Base-by-base conservation (phyloP, 495 filamentous ascomycete species). In the Cladorrhinum samala region DNA sequence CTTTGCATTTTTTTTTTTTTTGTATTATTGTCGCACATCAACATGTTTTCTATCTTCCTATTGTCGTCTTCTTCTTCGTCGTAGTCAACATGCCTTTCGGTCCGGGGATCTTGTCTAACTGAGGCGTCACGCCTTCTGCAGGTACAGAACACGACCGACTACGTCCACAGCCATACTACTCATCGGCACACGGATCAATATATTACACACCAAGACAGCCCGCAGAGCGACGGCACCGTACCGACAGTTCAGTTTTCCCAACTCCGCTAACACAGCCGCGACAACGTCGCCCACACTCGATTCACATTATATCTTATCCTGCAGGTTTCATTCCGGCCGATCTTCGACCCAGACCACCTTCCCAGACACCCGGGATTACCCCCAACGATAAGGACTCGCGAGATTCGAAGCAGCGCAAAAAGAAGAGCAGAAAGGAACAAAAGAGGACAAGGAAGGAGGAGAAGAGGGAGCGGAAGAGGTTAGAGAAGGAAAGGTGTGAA, bases 261-360 rank as follows among this genome's bases (percentile, higher is more conserved):
- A 66, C 63, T 20, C 74, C 78, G 42, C 68, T 73, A 36, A 80
- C 76, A 50, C 69, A 70, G 55, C 72, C 78, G 42, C 74, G 77
- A 50, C 68, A 68, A 18, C 74, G 77, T 51, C 68, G 78, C 19
- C 77, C 72, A 40, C 77, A 80, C 53, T 74, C 76, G 13, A 80
- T 81, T 49, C 77, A 80, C 59, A 79, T 81, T 58, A 64, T 78
- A 38, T 77, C 77, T 19, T 74, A 78, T 52, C 77, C 78, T 13
- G 49, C 74, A 11, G 76, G 77, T 19, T 78, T 74, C 51, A 59
- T 75, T 17, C 76, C 76, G 2, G 60, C 65, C 51, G 77, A 81
- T 23, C 62, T 79, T 17, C 68, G 75, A 52, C 68, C 73, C 13
- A 49, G 40, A 33, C 58, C 64, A 23, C 55, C 24, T 9, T n/a